Percentiles rank a stretch among this genome's conserved stretches.
These are phyloP conservation scores for Calcarisporium arbuscula DNA, from an alignment of 2,329 filamentous ascomycete species.

Conservation along the genomic window DNA sequence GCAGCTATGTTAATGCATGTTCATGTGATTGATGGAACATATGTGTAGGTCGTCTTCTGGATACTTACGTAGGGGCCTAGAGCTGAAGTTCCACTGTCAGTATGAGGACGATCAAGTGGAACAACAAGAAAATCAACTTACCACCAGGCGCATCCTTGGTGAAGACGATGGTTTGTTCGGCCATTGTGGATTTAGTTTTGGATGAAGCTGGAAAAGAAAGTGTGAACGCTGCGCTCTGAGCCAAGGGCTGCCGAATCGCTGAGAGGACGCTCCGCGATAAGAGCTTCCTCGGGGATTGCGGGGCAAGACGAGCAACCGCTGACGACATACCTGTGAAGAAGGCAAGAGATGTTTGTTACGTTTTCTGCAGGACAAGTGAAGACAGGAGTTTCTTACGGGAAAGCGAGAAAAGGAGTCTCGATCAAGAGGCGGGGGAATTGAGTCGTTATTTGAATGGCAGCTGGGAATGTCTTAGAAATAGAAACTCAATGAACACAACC, in stretches of 20 bases:
- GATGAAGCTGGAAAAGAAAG: conserved; percentile 17
- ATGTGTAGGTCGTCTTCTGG: not conserved
- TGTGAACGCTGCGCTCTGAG: conserved; percentile 21
- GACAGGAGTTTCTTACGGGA: not conserved
- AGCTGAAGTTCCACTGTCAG: conserved; percentile 32
- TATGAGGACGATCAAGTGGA: not conserved
- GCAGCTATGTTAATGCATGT: conserved; percentile 1
- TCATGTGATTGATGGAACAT: not conserved
- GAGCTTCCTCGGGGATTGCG: conserved; percentile 6
- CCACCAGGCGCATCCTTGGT: conserved; percentile 54
- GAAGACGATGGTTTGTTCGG: conserved; percentile 45
- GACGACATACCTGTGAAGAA: conserved; percentile 19
- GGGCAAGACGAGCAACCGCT: conserved; percentile 11
- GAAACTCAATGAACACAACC: no score
- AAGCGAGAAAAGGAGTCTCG: not conserved
- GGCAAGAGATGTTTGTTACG: not conserved
- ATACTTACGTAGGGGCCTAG: conserved; percentile 56
- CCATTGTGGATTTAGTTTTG: conserved; percentile 34
- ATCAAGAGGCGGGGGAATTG: not conserved
- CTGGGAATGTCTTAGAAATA: no score
- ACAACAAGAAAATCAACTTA: conserved; percentile 28
- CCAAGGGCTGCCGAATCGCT: conserved; percentile 6
- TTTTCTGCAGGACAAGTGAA: no score
- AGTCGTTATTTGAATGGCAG: conserved; percentile 4
- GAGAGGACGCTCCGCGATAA: conserved; percentile 3